These are phyloP conservation scores for Lasiodiplodia gonubiensis DNA, from an alignment of 2,329 filamentous ascomycete genomes.

Conservation along the genomic window DNA sequence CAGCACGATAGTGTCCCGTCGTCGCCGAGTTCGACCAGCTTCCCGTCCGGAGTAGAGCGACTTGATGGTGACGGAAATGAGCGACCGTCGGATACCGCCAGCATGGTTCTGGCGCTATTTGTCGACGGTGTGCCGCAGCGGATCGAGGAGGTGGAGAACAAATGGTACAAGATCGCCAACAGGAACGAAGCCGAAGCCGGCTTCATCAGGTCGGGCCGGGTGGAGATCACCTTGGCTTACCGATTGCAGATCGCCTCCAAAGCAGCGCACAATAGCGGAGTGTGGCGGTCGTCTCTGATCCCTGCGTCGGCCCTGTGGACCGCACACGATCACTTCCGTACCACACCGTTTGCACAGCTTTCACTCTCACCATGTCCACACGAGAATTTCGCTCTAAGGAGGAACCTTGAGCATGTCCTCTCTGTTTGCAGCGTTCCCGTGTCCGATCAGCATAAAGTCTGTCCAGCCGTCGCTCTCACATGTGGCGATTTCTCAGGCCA, in stretches of 20 bases:
- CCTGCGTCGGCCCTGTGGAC: neutral
- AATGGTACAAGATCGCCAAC: conserved; percentile 19
- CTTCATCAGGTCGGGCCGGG: neutral
- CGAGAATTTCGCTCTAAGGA: conserved; percentile 26
- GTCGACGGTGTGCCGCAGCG: neutral
- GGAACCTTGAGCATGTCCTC: conserved; percentile 31
- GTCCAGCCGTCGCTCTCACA: conserved; percentile 26
- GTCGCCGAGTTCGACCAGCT: neutral
- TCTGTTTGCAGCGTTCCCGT: conserved; percentile 30
- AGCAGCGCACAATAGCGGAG: neutral
- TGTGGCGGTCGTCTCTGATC: conserved; percentile 7
- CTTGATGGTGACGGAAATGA: neutral
- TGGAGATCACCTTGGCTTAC: conserved; percentile 23
- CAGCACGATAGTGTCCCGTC: neutral
- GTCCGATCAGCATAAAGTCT: neutral
- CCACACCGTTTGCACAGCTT: neutral
- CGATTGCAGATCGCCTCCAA: conserved; percentile 3
- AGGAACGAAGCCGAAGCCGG: neutral
- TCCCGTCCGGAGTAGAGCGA: neutral
- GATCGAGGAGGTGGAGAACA: conserved; percentile 18
- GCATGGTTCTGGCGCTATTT: conserved; percentile 6
- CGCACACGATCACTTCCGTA: neutral
- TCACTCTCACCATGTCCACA: neutral
- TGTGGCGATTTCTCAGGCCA: conserved; percentile 32
- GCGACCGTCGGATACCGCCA: neutral